phyloP scores from a whole-genome alignment of 192 early-diverging fungal genomes.

The Chytriomyces confervae region DNA sequence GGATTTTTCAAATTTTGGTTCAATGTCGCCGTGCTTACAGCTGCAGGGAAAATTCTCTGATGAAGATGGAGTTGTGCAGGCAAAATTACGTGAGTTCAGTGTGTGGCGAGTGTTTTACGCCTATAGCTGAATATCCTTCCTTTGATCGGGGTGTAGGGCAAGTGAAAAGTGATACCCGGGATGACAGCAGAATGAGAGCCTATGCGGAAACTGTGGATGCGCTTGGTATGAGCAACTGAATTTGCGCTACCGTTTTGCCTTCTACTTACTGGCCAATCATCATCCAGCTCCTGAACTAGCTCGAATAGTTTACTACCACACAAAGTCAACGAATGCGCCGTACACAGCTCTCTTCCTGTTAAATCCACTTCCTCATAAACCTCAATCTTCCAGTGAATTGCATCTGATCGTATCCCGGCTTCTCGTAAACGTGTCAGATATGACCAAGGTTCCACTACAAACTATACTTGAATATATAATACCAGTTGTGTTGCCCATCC shows the following conservation, averaged over 20 bases:
- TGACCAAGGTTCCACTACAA: conserved; percentile 2
- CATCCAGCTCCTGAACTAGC: neutral
- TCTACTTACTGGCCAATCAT: neutral
- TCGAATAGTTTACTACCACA: neutral
- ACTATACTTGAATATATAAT: conserved; percentile 4
- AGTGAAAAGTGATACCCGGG: neutral
- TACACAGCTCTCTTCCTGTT: conserved; percentile 13
- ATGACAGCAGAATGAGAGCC: neutral
- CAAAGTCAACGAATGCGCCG: neutral
- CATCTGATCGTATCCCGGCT: conserved; percentile 9
- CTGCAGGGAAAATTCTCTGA: conserved; percentile 4
- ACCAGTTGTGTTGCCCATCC: conserved; percentile 23
- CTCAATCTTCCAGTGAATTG: conserved; percentile 5
- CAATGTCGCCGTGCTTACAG: neutral
- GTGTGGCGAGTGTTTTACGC: neutral
- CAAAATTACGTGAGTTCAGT: neutral
- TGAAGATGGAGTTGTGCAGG: conserved; percentile 5
- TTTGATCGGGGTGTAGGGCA: neutral
- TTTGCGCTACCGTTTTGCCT: neutral
- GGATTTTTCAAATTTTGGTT: conserved; percentile 29
- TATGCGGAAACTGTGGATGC: conserved; percentile 3
- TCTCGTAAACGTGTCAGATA: neutral
- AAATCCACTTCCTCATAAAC: conserved; percentile 19
- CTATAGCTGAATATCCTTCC: neutral
- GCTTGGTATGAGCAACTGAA: neutral